Evolutionary conservation across 345 rosid genomes (phyloP).

Genomic region (Lepidium sativum): DNA sequence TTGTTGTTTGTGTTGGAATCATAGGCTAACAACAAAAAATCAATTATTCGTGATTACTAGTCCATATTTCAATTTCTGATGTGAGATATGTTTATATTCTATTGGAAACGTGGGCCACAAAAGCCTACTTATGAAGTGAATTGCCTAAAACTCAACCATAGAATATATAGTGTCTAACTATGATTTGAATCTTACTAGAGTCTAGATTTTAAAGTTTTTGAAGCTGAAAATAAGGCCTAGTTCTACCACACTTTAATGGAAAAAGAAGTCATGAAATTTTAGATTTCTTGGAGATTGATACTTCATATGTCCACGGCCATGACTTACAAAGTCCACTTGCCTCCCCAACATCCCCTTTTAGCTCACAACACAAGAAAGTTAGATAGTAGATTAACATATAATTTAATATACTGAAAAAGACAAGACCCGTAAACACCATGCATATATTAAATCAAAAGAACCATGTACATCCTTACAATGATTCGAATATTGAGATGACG

Average conservation of each 20-base stretch:
- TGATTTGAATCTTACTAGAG: neutral
- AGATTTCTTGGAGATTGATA: conserved; percentile 42
- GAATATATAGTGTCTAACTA: no score
- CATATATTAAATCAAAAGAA: neutral
- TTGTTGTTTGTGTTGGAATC: no score
- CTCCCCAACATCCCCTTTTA: conserved; percentile 30
- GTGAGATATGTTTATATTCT: no score
- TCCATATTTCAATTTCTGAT: no score
- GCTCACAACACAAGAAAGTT: neutral
- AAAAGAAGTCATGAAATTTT: neutral
- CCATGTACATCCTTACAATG: conserved; percentile 1
- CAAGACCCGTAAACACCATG: neutral
- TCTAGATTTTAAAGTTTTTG: neutral
- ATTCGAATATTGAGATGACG: neutral
- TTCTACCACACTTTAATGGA: conserved; percentile 8
- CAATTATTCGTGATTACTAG: no score
- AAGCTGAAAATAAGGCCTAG: neutral
- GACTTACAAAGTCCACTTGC: conserved; percentile 33
- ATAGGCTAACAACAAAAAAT: no score
- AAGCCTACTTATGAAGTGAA: no score
- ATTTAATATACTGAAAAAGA: neutral
- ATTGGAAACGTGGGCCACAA: no score
- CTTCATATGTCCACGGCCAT: conserved; percentile 28
- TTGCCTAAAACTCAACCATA: no score
- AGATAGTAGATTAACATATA: neutral